Base-by-base conservation (phyloP, 805 yeast genomes). In the Cyberlindnera euphorbiiphila region DNA sequence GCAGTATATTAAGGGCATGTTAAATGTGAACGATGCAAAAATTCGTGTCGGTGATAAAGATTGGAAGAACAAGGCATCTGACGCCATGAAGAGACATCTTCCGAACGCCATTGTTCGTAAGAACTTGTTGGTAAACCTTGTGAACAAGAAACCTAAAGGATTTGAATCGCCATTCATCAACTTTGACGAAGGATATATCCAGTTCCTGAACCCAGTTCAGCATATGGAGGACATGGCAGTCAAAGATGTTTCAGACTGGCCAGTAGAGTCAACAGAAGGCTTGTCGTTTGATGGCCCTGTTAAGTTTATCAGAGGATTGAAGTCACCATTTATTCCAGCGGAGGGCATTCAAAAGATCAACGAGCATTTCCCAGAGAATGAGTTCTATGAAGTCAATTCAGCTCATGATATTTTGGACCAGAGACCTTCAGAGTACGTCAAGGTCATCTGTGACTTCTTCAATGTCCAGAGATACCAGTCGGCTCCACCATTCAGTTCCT, bases 81-180 rank as follows among this genome's bases (percentile, higher is more conserved):
- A 85, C 60, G 76, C 91, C 64, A 81, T 86, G 60, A 89, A 88
- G 62, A 89, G 86, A 70, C 93, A 88, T 66, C 84, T 91, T 69
- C 98, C 98, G 47, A 93, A 91, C 71, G 56, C 48, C 14, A 46
- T 52, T 13, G 45, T 49, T 15, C 55, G 72, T 37, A 45, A 58
- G 34, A 71, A 70, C 37, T 49, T 72, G 32, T 49, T 62, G 34
- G 57, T 65, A 12, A 72, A 71, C 47, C 39, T 68, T 32, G 59
- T 53, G 25, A 59, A 56, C 42, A 57, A 51, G 29, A 42, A 50
- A 7, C 59, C 62, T 19, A 51, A 49, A 21, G 50, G 40, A 30
- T 50, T 51, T 25, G 50, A 46, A 20, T 48, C 56, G 6, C 56
- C 57, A 10, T 53, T 50, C 15, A 47, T 58, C 11, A 46, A 53